Evolutionary conservation across 371 early-diverging fungal species (phyloP).

Genomic region (Astathelohania contejeani): DNA sequence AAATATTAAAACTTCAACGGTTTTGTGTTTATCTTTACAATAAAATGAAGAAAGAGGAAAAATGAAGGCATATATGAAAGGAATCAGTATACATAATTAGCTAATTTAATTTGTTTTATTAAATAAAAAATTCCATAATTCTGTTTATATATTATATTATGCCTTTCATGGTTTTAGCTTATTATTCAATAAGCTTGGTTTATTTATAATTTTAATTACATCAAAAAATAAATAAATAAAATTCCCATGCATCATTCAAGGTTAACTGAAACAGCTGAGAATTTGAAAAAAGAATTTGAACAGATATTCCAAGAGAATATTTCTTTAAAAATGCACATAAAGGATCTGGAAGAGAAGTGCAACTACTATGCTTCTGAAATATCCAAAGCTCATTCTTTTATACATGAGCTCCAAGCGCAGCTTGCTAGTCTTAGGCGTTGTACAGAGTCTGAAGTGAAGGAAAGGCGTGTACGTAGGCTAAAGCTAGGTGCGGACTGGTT

Average conservation of each 20-base stretch:
- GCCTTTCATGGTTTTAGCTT: background rate
- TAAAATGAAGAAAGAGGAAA: constrained; percentile 23
- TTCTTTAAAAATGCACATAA: background rate
- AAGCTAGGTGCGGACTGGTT: background rate
- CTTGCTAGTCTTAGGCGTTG: no score
- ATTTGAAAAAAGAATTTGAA: background rate
- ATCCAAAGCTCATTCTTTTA: no score
- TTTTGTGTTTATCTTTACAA: constrained; percentile 36
- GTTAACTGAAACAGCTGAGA: background rate
- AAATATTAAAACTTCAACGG: constrained; percentile 24
- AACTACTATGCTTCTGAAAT: no score
- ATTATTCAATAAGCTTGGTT: background rate
- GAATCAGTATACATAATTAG: no score
- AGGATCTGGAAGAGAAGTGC: background rate
- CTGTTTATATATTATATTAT: background rate
- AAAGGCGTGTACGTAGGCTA: background rate
- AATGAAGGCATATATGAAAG: no score
- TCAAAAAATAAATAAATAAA: background rate
- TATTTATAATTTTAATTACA: background rate
- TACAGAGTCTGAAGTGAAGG: no score
- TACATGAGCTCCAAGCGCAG: no score
- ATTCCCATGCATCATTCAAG: background rate
- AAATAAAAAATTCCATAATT: background rate
- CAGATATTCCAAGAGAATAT: background rate
- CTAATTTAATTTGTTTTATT: no score